Evolutionary conservation across 1,284 basidiomycete species (phyloP), one percentile per base, ranked within the genome.

Genomic region (Tilletia walkeri): DNA sequence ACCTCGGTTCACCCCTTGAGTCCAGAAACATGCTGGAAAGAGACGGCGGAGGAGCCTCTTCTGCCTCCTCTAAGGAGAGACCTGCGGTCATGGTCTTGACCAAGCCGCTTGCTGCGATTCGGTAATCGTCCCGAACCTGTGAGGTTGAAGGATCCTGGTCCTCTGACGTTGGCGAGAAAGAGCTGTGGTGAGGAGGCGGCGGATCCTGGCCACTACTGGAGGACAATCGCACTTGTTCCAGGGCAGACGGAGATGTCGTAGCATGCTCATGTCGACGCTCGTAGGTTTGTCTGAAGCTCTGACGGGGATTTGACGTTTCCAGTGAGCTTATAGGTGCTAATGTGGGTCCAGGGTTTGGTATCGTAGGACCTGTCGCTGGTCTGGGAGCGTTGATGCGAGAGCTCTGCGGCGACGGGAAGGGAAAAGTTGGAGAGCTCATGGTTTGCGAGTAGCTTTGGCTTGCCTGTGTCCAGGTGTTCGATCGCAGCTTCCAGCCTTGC

Each of bases 41-140:
- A 6, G 39, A 24, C 3, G 70, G 70, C 45, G 67, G 67, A 4
- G 70, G 70, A 4, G 70, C 70, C 18, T 59, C 63, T 7, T 38
- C 47, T 6, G 48, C 59, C 14, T 63, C 59, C 16, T 53, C 50
- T 16, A 5, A 18, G 7, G n/a, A n/a, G 16, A 53, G 50, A 53
- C 50, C 50, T 7, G 18, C 34, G 24, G 56, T 6, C 56, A 61
- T 61, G 20, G 36, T 30, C 56, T 61, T 30, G 18, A 61, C 20
- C 34, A 61, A 34, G 20, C 56, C 56, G 18, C 20, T 53, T 18
- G 50, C 12, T 10, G 20, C 7, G 6, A 53, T 18, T 18, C 1
- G 50, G 2, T 53, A 24, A 18, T 53, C 50, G 20, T 53, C 50
- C 50, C 18, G 20, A 3, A 9, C 14, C 41, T 45, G 41, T 45